Evolutionary conservation across 306 rosid genomes (phyloP).

Genomic region (Pterocarpus macrocarpus): DNA sequence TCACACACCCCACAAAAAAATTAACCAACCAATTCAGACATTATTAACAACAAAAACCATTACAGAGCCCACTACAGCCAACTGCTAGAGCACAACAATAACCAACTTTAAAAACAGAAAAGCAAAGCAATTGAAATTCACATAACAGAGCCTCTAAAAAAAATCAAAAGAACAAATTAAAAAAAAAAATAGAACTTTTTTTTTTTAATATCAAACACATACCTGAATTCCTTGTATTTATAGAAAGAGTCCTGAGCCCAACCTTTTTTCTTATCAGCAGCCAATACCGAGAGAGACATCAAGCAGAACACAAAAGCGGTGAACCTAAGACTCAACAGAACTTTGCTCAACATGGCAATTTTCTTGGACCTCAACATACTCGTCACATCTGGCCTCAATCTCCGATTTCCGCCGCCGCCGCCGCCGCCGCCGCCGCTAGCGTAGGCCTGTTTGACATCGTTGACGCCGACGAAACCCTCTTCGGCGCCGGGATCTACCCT

Average conservation of each 20-base stretch:
- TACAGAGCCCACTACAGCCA: not conserved
- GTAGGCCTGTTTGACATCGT: constrained; percentile 44
- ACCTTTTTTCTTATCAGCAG: constrained; percentile 69
- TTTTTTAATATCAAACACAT: not conserved
- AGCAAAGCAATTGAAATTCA: not conserved
- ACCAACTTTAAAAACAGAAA: not conserved
- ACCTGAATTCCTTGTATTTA: constrained; percentile 83
- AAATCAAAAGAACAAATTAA: not conserved
- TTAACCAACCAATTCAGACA: constrained; percentile 2
- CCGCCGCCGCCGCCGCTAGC: too few relatives aligned
- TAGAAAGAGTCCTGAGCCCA: constrained; percentile 84
- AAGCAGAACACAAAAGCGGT: constrained; percentile 63
- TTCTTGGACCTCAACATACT: constrained; percentile 47
- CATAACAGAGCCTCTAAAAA: not conserved
- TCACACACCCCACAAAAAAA: not conserved
- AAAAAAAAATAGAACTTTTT: not conserved
- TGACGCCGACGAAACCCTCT: constrained; percentile 53
- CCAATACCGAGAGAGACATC: constrained; percentile 76
- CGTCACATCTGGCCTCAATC: constrained; percentile 59
- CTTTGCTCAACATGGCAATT: constrained; percentile 56
- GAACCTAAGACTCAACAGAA: constrained; percentile 64
- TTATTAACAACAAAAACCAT: not conserved
- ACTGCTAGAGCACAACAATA: not conserved
- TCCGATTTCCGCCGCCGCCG: constrained; percentile 51
- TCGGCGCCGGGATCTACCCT: constrained; percentile 60